Percentiles rank a stretch among this genome's conserved stretches.
phyloP scores from a whole-genome alignment of 1,284 basidiomycete species.

The Sparassis latifolia region DNA sequence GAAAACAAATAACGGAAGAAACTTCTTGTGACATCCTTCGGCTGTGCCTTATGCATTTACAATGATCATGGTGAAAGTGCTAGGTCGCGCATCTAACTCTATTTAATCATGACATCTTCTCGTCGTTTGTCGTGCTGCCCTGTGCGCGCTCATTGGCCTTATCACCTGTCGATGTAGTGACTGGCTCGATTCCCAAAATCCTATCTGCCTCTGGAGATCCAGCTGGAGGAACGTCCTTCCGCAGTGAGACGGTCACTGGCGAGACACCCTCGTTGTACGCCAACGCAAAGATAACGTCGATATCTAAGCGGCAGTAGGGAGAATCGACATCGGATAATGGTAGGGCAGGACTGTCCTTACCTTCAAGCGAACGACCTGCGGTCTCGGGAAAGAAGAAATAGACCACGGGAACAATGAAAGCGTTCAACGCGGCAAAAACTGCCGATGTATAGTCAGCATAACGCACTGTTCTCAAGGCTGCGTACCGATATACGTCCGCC shows the following conservation, averaged over 20 bases:
- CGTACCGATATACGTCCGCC: constrained; percentile 54
- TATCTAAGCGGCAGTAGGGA: constrained; percentile 31
- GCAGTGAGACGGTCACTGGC: constrained; percentile 46
- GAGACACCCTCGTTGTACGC: constrained; percentile 50
- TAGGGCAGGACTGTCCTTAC: constrained; percentile 20
- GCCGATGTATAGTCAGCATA: neutral
- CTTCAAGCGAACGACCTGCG: constrained; percentile 53
- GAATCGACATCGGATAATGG: neutral
- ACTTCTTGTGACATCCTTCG: too few relatives aligned
- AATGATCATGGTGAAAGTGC: too few relatives aligned
- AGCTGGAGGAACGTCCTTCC: constrained; percentile 46
- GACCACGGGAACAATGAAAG: constrained; percentile 50
- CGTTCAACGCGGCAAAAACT: constrained; percentile 58
- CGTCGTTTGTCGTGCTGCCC: too few relatives aligned
- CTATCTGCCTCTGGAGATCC: constrained; percentile 47
- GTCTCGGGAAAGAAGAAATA: constrained; percentile 66
- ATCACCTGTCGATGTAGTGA: too few relatives aligned
- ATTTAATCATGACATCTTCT: too few relatives aligned
- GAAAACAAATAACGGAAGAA: too few relatives aligned
- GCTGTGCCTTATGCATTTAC: too few relatives aligned
- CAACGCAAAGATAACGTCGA: constrained; percentile 55
- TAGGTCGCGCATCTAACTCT: too few relatives aligned
- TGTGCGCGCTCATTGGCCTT: too few relatives aligned
- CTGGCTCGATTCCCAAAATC: constrained; percentile 33
- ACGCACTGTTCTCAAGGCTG: neutral